Evolutionary conservation across 108 stramenopile genomes (phyloP).

Genomic region (Fragilaria radians): DNA sequence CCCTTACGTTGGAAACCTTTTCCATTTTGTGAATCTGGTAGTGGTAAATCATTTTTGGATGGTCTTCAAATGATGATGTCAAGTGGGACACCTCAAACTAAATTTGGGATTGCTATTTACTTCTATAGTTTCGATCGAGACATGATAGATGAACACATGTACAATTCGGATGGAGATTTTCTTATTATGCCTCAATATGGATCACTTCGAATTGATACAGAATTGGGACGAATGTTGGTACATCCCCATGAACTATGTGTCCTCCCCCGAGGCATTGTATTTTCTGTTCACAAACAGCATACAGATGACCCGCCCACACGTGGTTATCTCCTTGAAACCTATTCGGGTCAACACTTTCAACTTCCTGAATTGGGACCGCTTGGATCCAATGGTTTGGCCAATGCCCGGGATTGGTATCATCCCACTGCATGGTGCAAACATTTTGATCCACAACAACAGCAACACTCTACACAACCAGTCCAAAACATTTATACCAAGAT

Average conservation of each 20-base stretch:
- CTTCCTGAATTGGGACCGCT: conserved; percentile 91
- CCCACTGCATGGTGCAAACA: conserved; percentile 59
- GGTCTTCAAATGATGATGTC: conserved; percentile 49
- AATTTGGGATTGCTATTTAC: conserved; percentile 76
- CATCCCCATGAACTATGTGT: conserved; percentile 76
- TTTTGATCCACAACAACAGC: no score
- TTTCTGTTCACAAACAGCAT: conserved; percentile 45
- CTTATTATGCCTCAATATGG: conserved; percentile 84
- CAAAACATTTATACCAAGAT: conserved; percentile 64
- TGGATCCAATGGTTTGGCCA: conserved; percentile 93
- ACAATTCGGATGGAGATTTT: conserved; percentile 92
- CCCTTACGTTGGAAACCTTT: conserved; percentile 84
- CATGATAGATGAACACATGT: conserved; percentile 45
- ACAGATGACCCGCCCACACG: conserved; percentile 28
- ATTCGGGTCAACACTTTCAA: conserved; percentile 80
- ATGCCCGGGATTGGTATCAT: conserved; percentile 84
- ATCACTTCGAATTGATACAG: conserved; percentile 66
- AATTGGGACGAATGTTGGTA: conserved; percentile 67
- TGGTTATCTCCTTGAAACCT: conserved; percentile 90
- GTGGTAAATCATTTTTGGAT: conserved; percentile 47
- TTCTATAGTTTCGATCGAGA: conserved; percentile 55
- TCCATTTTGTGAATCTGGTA: conserved; percentile 15
- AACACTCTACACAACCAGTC: background rate
- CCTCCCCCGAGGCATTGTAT: conserved; percentile 83
- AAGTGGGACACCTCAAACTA: conserved; percentile 60